These are phyloP conservation scores for Penicillium sp. DNA, from an alignment of 2,329 filamentous ascomycete genomes.

Conservation along the genomic window DNA sequence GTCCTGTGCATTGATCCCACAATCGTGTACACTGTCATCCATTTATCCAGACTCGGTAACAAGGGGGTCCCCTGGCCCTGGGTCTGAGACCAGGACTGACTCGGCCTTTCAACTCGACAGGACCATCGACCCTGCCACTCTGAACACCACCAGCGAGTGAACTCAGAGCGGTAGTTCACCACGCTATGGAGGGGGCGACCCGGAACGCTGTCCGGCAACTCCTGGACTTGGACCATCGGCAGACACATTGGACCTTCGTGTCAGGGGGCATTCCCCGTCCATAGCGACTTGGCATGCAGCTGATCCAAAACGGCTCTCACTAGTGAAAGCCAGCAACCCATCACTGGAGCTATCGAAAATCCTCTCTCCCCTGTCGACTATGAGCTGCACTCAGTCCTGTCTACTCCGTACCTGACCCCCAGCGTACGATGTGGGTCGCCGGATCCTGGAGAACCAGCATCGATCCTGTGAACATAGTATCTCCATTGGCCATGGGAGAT, in stretches of 20 bases:
- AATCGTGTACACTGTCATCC: background rate
- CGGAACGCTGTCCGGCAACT: background rate
- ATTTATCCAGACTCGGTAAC: too few species aligned
- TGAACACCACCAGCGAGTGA: background rate
- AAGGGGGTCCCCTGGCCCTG: too few species aligned
- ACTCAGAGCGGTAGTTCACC: background rate
- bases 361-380: background rate
- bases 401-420: background rate
- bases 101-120: background rate
- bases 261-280: background rate
- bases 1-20: background rate
- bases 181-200: background rate
- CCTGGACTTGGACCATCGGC: background rate
- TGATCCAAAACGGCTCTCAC: background rate
- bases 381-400: too few species aligned
- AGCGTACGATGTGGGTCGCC: too few species aligned
- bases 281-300: constrained; percentile 2
- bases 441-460: background rate
- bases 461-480: background rate
- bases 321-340: background rate
- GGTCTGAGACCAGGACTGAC: background rate
- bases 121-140: background rate
- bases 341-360: background rate
- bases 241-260: background rate
- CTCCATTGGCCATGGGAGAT: background rate